Base-by-base conservation (phyloP, 768 basidiomycete species). In the Boletus rubroflammeus region DNA sequence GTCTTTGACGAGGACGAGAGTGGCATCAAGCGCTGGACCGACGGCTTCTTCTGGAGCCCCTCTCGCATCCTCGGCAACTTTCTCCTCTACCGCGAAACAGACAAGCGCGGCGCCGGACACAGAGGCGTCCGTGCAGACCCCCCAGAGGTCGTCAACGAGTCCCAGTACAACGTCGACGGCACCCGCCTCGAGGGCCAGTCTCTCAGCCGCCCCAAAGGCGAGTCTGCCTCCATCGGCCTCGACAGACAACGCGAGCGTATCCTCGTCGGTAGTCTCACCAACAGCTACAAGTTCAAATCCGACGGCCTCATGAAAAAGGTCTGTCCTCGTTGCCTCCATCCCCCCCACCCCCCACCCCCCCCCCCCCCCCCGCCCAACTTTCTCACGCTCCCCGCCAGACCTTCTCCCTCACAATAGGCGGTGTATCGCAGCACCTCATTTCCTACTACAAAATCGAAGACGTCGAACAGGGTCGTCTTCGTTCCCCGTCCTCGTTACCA, bases 251-350 rank as follows among this genome's bases (percentile, higher is more conserved):
- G 86, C 44, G 94, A 97, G 70, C 77, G 93, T 46, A 84, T 82
- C 25, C 78, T 98, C 34, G 82, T 96, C 47, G 95, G 95, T 31
- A 93, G 91, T 64, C 73, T 98, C 64, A 97, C 94, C 9, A 94
- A 93, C 72, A 88, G 84, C 67, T 88, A 90, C 79, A 93, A 93
- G 72, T 98, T 96, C 80, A 96, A 95, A 67, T 71, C 79, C 0
- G 88, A 93, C 53, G 96, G 96, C 7, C 81, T 98, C 70, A 93
- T 98, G 85, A 98, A 98, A 78, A 97, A 98, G 84, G 96, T 93
- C 42, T 61, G 82, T 71, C 58, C 41, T 50, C 62, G 48, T 36
- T 46, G 47, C 54, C 47, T 44, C 15, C 48, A 17, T 51, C 23
- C 23, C 23, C 53, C n/a, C n/a, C n/a, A n/a, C n/a, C n/a, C n/a